Base-by-base conservation (phyloP, 2,329 filamentous ascomycete species). In the Aureobasidium sp. region DNA sequence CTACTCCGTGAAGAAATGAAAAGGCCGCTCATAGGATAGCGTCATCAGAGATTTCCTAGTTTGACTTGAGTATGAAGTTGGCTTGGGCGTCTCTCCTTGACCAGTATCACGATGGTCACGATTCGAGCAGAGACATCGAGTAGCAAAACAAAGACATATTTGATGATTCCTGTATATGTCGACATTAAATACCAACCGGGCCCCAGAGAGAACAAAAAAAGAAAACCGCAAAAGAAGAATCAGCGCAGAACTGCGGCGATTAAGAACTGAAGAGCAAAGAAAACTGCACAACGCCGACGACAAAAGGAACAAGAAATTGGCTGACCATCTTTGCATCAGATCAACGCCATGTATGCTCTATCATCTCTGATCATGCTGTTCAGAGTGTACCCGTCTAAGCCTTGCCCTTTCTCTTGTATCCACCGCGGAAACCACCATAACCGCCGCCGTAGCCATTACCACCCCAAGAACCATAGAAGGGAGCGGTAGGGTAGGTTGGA, bases 1-100 rank as follows among this genome's bases (percentile, higher is more conserved):
- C 15, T 76, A 71, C 71, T 61, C 67, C 7, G 65, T 71, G 7
- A 67, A 62, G 45, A 67, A 64, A 55, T 67, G 8, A 49, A 22
- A 20, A 36, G 22, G 27, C 2, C 12, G 17, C 22, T 34, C 22
- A 34, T 45, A 5, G 15, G n/a, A 22, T 7, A 29, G 15, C 25
- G 17, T 17, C 5, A 3, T 14, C 6, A 3, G 11, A n/a, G n/a
- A 15, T 20, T 41, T 9, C 17, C 15, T 8, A 20, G 6, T 20
- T 2, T 7, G 39, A 9, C 39, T 41, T 15, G 39, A 9, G 17
- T 17, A n/a, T 29, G 15, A 15, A 17, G 3, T 7, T 48, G 25
- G 45, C 45, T n/a, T 11, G 1, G 11, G 12, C 22, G 3, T 9
- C 11, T 48, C 25, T 29, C 9, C 44, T 11, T 11, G 8, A 27